Conservation (phyloP, 148 eudicot genomes). For the Persicaria tinctoria region DNA sequence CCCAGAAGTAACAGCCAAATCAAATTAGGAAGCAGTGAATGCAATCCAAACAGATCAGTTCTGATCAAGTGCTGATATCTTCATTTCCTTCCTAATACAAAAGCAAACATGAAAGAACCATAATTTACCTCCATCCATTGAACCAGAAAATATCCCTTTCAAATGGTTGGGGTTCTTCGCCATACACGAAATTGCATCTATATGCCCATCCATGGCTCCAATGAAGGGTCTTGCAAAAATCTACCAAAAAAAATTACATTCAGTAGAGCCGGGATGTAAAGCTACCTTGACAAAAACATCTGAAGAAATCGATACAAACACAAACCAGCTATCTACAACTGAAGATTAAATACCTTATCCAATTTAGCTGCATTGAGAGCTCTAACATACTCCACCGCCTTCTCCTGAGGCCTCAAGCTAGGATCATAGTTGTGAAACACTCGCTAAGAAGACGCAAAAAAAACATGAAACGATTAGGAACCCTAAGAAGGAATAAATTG, state of each 20-base stretch:
- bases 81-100: not conserved
- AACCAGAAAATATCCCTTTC: conserved; percentile 84
- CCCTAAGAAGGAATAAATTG: not conserved
- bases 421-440: conserved; percentile 87
- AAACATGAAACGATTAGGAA: not conserved
- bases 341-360: conserved; percentile 48
- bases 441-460: conserved; percentile 29
- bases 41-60: not conserved
- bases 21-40: too few species aligned
- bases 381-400: conserved; percentile 79
- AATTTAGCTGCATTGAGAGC: conserved; percentile 88
- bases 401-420: conserved; percentile 72
- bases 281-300: too few species aligned
- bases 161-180: conserved; percentile 77
- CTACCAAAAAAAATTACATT: conserved; percentile 19
- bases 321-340: not conserved
- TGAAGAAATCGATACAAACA: not conserved
- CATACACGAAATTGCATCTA: conserved; percentile 79
- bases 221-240: conserved; percentile 86
- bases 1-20: too few species aligned
- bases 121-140: conserved; percentile 79
- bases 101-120: not conserved
- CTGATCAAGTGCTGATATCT: not conserved
- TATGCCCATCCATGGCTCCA: conserved; percentile 91
- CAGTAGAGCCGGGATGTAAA: too few species aligned